These are phyloP conservation scores for Candida morakotiae DNA, from an alignment of 805 yeast species.

Conservation along the genomic window DNA sequence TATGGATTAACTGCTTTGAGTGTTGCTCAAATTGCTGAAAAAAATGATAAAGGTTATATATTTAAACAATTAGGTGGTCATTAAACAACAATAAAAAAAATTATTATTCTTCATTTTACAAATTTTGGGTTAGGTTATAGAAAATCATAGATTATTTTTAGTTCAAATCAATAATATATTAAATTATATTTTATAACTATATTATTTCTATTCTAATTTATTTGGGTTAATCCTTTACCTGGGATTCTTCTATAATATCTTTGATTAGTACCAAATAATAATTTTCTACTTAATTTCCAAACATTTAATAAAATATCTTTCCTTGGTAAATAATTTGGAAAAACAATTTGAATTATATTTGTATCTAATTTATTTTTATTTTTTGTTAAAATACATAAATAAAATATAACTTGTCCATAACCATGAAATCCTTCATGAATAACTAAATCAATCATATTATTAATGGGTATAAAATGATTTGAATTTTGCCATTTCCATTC, in stretches of 20 bases:
- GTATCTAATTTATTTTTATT: slow-evolving; percentile 21
- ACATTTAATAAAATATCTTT: slow-evolving; percentile 37
- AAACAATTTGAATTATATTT: slow-evolving; percentile 29
- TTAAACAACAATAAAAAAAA: background rate
- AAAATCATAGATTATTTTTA: background rate
- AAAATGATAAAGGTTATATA: slow-evolving; percentile 22
- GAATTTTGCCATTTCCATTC: slow-evolving; percentile 17
- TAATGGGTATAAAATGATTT: slow-evolving; percentile 51
- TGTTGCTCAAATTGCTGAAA: slow-evolving; percentile 28
- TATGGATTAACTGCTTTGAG: slow-evolving; percentile 22
- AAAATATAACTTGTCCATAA: slow-evolving; percentile 58
- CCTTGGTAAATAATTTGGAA: slow-evolving; percentile 40
- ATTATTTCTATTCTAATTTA: slow-evolving; percentile 4
- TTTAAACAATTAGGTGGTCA: slow-evolving; percentile 26
- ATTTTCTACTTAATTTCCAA: slow-evolving; percentile 34
- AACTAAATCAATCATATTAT: slow-evolving; percentile 56
- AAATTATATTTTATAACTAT: background rate
- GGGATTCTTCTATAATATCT: slow-evolving; percentile 34
- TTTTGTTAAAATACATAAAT: slow-evolving; percentile 56
- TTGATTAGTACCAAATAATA: slow-evolving; percentile 28
- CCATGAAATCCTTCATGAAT: slow-evolving; percentile 76
- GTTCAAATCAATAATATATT: background rate
- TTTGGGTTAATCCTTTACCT: slow-evolving; percentile 30
- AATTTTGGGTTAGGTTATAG: slow-evolving; percentile 1
- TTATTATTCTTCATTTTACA: too few species aligned